Evolutionary conservation across 805 yeast genomes (phyloP), one percentile per base, ranked within the genome.

Genomic region (Candida tibetensis): DNA sequence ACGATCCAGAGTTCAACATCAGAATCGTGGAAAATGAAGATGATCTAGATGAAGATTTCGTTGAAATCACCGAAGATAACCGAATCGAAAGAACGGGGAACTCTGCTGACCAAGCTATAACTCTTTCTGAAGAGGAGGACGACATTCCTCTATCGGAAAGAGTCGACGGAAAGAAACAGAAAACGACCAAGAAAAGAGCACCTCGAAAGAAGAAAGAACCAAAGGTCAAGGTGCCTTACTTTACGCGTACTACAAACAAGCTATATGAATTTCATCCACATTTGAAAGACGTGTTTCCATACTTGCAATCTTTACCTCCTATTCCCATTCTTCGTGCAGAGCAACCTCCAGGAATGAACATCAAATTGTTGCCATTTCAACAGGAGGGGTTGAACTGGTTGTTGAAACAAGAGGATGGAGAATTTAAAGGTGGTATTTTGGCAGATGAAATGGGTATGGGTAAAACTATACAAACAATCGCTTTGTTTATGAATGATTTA

Each of bases 361-460:
- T 88, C 32, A 72, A 71, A 19, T 61, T 93, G 27, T 68, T 93
- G 19, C 98, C 97, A 1, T 93, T 93, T 62, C 99, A 93, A 62
- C 67, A 79, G 12, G 99, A 93, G 66, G 99, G 99, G 14, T 68
- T 93, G 33, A 77, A 84, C 52, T 93, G 99, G 99, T 72, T 93
- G 43, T 49, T 77, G 10, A 72, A 78, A 34, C 98, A 91, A 62
- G 98, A 91, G 55, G 80, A 79, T 16, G 72, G 85, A 17, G 74
- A 71, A 30, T 91, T 84, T 60, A 71, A 76, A 12, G 99, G 99
- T 17, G 99, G 98, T 12, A 82, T 93, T 7, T 67, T 93, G 32
- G 98, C 99, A 4, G 99, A 93, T 67, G 99, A 93, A 62, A 93
- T 93, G 99, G 99, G 99, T 26, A 91, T 93, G 98, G 99, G 99